Base-by-base conservation (phyloP, 768 basidiomycete species). In the Amanita pseudoporphyria region DNA sequence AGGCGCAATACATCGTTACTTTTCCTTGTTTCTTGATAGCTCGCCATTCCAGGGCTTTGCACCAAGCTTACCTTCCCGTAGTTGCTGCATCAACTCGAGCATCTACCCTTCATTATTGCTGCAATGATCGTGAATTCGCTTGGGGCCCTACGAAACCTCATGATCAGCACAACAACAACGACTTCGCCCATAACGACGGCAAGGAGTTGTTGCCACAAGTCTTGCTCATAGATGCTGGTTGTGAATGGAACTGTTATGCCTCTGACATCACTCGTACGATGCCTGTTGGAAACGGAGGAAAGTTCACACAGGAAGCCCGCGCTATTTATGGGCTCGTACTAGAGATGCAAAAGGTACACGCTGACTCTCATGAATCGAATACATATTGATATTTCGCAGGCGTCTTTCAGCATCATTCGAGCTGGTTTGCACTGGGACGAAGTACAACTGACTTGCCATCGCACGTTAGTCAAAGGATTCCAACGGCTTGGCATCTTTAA, bases 281-380 rank as follows among this genome's bases (percentile, higher is more conserved):
- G 73, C 88, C 89, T 12, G 80, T 96, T n/a, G 95, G 95, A 0
- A 98, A 97, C 58, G 83, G 84, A 2, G 95, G 95, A 0, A 86
- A 78, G 58, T 97, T 94, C 63, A 86, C 89, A 0, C 66, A 78
- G 6, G 86, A 90, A 63, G 85, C 87, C 0, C 76, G 74, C 24
- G 83, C 76, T 2, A 90, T 99, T 28, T 96, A 96, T 62, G 75
- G 82, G 52, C 75, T 96, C 36, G 95, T 97, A 1, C 71, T 89
- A 19, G 78, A 79, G 57, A 97, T 99, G 93, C 95, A 98, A 61
- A 77, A 76, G 64, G 87, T 87, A 52, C 28, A 67, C 54, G 7
- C 33, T 32, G 36, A 40, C 35, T 60, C 43, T 21, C 57, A 38
- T 47, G 5, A 49, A 40, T n/a, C 14, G 41, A 3, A 14, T 13